phyloP scores from a whole-genome alignment of 1,139 yeast genomes.

The Magnusiomyces paraingens region DNA sequence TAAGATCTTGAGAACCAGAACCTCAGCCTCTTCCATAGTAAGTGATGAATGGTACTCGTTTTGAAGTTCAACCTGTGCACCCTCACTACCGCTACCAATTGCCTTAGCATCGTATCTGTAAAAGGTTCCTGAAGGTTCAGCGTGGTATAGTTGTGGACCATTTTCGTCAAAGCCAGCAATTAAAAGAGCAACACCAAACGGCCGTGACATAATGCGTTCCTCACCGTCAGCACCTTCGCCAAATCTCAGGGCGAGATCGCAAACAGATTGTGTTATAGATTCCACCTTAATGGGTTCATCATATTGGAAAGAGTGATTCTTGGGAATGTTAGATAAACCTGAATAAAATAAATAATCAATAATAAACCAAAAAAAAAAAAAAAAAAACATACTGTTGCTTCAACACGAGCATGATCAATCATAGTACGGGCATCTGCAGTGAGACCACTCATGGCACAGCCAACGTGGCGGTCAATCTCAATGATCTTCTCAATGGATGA shows the following conservation, averaged over 20 bases:
- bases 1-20: constrained; percentile 78
- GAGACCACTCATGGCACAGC: constrained; percentile 98
- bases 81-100: constrained; percentile 97
- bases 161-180: constrained; percentile 94
- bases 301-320: constrained; percentile 77
- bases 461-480: constrained; percentile 89
- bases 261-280: constrained; percentile 89
- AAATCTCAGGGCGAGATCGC: constrained; percentile 92
- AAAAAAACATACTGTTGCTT: constrained; percentile 45
- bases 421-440: constrained; percentile 98
- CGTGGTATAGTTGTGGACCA: constrained; percentile 93
- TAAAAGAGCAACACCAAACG: constrained; percentile 95
- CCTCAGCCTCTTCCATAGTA: constrained; percentile 91
- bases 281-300: constrained; percentile 93
- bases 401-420: constrained; percentile 97
- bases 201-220: constrained; percentile 95
- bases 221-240: constrained; percentile 99
- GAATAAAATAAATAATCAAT: constrained; percentile 1
- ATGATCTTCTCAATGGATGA: constrained; percentile 94
- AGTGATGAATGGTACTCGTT: constrained; percentile 93
- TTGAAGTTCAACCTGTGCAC: constrained; percentile 96
- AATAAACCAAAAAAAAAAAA: not conserved
- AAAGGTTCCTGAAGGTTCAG: constrained; percentile 99
- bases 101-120: constrained; percentile 98
- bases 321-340: not conserved